Evolutionary conservation across 202 grass and related monocot species (phyloP).

Genomic region (Hordeum pubiflorum): DNA sequence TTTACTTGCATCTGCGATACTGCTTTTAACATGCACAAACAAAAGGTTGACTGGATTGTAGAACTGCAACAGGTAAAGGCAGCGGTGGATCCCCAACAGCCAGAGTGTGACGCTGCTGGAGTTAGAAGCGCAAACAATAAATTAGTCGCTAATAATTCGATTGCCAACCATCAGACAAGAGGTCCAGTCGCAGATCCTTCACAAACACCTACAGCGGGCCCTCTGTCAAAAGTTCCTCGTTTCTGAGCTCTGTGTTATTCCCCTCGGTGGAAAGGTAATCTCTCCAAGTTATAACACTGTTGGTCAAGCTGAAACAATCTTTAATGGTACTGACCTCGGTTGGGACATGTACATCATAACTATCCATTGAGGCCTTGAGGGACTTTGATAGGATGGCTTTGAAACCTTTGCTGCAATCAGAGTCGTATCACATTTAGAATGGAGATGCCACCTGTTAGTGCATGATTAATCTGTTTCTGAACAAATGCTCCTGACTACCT

Average conservation of each 20-base stretch:
- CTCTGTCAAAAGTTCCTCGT: slow-evolving; percentile 42
- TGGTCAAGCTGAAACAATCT: background rate
- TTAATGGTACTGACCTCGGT: background rate
- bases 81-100: slow-evolving; percentile 42
- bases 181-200: slow-evolving; percentile 49
- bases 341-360: background rate
- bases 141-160: slow-evolving; percentile 31
- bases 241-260: slow-evolving; percentile 35
- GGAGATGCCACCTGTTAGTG: background rate
- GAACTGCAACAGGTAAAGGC: slow-evolving; percentile 53
- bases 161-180: slow-evolving; percentile 45
- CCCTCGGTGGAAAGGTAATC: slow-evolving; percentile 20
- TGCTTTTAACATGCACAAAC: background rate
- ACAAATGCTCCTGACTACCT: background rate
- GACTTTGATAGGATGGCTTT: background rate
- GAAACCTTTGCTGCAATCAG: background rate
- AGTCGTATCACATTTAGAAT: background rate
- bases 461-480: background rate
- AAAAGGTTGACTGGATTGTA: slow-evolving; percentile 30
- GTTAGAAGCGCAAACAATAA: slow-evolving; percentile 42
- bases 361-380: background rate
- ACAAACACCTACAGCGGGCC: slow-evolving; percentile 19
- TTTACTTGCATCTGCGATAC: background rate
- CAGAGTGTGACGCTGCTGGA: slow-evolving; percentile 38
- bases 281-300: background rate